Evolutionary conservation across 2,329 filamentous ascomycete genomes (phyloP).

Genomic region (Xylariales sp.): DNA sequence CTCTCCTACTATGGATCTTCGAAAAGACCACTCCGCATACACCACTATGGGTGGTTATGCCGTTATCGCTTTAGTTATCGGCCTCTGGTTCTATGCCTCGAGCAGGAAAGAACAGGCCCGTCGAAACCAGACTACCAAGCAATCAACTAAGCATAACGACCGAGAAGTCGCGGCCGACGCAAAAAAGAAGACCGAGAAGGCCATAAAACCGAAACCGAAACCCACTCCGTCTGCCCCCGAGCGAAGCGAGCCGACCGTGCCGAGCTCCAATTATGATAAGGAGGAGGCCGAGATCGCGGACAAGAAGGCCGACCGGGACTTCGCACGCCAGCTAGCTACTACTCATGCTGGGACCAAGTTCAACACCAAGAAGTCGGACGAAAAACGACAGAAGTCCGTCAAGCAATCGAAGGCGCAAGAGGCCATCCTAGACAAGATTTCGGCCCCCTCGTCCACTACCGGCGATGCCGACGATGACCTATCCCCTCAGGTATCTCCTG

Average conservation of each 20-base stretch:
- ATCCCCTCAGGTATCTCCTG: constrained; percentile 76
- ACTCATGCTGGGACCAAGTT: constrained; percentile 77
- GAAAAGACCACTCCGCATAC: constrained; percentile 43
- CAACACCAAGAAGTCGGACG: constrained; percentile 63
- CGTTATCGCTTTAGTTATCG: constrained; percentile 48
- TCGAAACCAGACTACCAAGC: constrained; percentile 40
- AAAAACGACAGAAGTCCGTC: constrained; percentile 75
- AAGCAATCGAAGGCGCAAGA: constrained; percentile 74
- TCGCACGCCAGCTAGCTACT: constrained; percentile 78
- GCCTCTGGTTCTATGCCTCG: constrained; percentile 46
- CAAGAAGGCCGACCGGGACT: constrained; percentile 70
- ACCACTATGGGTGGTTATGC: constrained; percentile 54
- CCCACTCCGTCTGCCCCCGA: constrained; percentile 46
- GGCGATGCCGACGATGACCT: constrained; percentile 86
- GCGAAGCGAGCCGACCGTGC: constrained; percentile 35
- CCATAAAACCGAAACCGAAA: constrained; percentile 52
- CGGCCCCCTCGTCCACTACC: constrained; percentile 75
- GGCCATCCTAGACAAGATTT: constrained; percentile 62
- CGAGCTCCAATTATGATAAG: constrained; percentile 54
- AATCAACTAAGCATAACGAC: constrained; percentile 43
- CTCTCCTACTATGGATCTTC: constrained; percentile 44
- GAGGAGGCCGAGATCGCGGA: constrained; percentile 69
- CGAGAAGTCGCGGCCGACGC: constrained; percentile 47
- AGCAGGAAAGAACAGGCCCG: constrained; percentile 40
- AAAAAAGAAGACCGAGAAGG: constrained; percentile 55